Conservation (phyloP, 2,329 filamentous ascomycete species). For the Sporothrix schenckii region DNA sequence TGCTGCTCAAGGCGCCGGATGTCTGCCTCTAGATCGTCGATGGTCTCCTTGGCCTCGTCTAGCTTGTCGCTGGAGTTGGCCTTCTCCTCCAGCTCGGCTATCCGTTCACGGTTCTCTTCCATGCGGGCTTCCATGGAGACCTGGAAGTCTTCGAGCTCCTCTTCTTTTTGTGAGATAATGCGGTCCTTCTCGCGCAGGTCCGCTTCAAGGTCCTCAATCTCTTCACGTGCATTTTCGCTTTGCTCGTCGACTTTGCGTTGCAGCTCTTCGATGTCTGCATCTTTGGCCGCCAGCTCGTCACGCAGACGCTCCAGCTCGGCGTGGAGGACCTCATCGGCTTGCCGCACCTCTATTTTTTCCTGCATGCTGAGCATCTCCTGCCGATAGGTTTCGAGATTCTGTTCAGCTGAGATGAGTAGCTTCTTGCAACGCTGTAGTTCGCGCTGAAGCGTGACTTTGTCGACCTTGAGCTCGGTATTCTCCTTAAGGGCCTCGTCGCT, state of each 20-base stretch:
- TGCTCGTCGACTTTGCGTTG: constrained; percentile 61
- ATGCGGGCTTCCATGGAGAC: constrained; percentile 59
- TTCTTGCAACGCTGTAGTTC: constrained; percentile 88
- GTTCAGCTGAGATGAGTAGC: constrained; percentile 77
- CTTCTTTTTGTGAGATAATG: constrained; percentile 71
- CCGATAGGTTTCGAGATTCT: constrained; percentile 81
- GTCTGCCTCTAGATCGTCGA: constrained; percentile 60
- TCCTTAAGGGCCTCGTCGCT: constrained; percentile 88
- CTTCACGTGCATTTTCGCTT: constrained; percentile 69
- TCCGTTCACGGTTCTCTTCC: constrained; percentile 57
- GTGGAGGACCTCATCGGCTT: constrained; percentile 70
- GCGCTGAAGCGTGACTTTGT: constrained; percentile 84
- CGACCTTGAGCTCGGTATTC: constrained; percentile 94
- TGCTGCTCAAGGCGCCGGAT: constrained; percentile 59
- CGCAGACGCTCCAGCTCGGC: constrained; percentile 62
- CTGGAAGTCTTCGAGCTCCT: constrained; percentile 62
- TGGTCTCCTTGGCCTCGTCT: constrained; percentile 60
- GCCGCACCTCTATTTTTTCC: constrained; percentile 75
- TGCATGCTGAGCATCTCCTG: constrained; percentile 81
- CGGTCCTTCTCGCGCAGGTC: constrained; percentile 76
- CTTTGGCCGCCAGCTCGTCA: constrained; percentile 59
- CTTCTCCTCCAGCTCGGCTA: constrained; percentile 61
- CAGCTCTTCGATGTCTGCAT: constrained; percentile 63
- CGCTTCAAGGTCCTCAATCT: constrained; percentile 74
- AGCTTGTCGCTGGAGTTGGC: constrained; percentile 56